Evolutionary conservation across 768 basidiomycete species (phyloP).

Genomic region (Tulasnella calospora): DNA sequence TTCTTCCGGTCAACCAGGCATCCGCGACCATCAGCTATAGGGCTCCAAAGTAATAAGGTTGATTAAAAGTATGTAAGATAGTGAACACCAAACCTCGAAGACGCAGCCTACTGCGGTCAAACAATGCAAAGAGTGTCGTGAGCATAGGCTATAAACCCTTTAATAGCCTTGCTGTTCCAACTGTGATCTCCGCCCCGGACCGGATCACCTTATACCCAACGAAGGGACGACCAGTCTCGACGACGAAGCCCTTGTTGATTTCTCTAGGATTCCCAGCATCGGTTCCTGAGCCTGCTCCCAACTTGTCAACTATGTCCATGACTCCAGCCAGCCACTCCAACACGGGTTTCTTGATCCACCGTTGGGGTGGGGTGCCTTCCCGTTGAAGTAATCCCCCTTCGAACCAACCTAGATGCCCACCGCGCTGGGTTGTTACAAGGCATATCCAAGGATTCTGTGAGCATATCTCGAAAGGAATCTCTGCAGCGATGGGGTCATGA

Average conservation of each 20-base stretch:
- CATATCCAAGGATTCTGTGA: constrained; percentile 30
- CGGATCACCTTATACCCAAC: constrained; percentile 19
- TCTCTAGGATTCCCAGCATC: constrained; percentile 16
- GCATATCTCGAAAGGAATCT: constrained; percentile 30
- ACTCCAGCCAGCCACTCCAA: constrained; percentile 26
- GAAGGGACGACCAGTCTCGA: constrained; percentile 17
- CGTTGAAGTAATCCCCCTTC: constrained; percentile 16
- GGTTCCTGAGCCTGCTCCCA: constrained; percentile 23
- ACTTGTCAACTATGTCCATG: constrained; percentile 20
- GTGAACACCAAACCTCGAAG: neutral
- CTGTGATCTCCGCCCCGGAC: constrained; percentile 16
- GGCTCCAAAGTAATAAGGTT: constrained; percentile 18
- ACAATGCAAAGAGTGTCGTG: neutral
- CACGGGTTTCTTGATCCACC: constrained; percentile 28
- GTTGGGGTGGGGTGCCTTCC: constrained; percentile 14
- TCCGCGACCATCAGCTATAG: constrained; percentile 52
- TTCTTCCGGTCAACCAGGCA: constrained; percentile 40
- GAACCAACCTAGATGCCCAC: constrained; percentile 29
- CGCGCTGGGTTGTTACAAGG: constrained; percentile 25
- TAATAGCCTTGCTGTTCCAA: constrained; percentile 9
- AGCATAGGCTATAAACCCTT: constrained; percentile 1
- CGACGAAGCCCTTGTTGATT: constrained; percentile 24
- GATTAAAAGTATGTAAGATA: neutral
- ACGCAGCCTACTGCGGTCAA: neutral
- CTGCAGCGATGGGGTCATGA: constrained; percentile 36